phyloP scores from a whole-genome alignment of 306 rosid genomes.

The Pueraria montana region DNA sequence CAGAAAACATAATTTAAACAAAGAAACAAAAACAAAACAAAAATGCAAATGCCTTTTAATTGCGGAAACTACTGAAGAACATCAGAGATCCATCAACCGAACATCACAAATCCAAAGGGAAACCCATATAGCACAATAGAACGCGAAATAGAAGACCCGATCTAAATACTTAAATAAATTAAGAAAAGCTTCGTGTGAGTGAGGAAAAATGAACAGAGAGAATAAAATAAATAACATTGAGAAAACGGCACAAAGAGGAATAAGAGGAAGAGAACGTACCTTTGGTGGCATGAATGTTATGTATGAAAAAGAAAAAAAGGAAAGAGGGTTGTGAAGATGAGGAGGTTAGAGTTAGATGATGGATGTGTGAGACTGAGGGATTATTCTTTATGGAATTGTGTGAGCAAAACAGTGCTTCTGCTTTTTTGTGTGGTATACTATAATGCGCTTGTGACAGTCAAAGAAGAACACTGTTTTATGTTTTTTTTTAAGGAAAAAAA shows the following conservation, averaged over 20 bases:
- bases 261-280: conserved; percentile 41
- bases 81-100: conserved; percentile 48
- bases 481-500: too few relatives aligned
- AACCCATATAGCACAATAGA: conserved; percentile 20
- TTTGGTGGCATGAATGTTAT: conserved; percentile 38
- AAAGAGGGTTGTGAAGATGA: conserved; percentile 1
- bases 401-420: conserved; percentile 44
- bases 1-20: not conserved
- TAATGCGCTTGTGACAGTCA: conserved; percentile 75
- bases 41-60: conserved; percentile 1
- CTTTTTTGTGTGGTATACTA: conserved; percentile 55
- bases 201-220: not conserved
- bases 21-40: not conserved
- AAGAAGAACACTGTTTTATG: conserved; percentile 52
- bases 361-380: too few relatives aligned
- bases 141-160: conserved; percentile 35
- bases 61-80: conserved; percentile 1
- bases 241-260: not conserved
- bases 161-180: conserved; percentile 38
- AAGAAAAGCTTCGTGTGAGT: not conserved
- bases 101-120: conserved; percentile 16
- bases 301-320: conserved; percentile 18
- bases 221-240: too few relatives aligned
- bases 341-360: too few relatives aligned
- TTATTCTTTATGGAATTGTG: conserved; percentile 50